Base-by-base conservation (phyloP, 2,329 filamentous ascomycete genomes). In the Botryotinia narcissicola region DNA sequence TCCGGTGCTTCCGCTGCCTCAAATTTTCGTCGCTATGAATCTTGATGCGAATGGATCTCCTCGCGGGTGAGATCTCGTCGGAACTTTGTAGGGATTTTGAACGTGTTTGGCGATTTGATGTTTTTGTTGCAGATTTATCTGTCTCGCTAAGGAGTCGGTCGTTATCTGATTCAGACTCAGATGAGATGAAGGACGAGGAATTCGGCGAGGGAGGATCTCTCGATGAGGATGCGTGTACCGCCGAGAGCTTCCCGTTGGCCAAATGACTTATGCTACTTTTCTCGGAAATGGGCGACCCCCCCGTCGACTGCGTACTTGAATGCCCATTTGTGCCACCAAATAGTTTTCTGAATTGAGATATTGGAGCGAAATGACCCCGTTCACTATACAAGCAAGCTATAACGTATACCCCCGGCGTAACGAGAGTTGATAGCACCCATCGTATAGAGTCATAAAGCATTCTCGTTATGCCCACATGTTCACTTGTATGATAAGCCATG, bases 41-140 rank as follows among this genome's bases (percentile, higher is more conserved):
- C 83, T 96, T 97, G 79, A 98, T 97, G 57, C 94, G 90, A 76
- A 97, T 97, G 2, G 94, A 97, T 73, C 94, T 88, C 79, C 93
- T 89, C 10, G 89, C 85, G 6, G 92, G 91, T 25, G 87, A 86
- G 75, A 87, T 87, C 76, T 94, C 92, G 76, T 94, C 91, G 44
- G 85, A 80, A 40, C 85, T 84, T 66, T 86, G 85, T 35, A 86
- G 79, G 2, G 91, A 91, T 80, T 89, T 91, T 37, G 92, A 91
- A 71, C 91, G 87, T 63, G 86, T 85, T 79, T 93, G 88, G 63
- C 87, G 85, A 73, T 66, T 71, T 37, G 76, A 71, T 22, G 74
- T 68, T 44, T 76, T 63, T 3, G 78, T 70, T 32, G 70, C 64
- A 20, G 71, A 57, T 54, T 78, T 72, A 16, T 78, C 77, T 48